Conservation (phyloP, 768 basidiomycete genomes). For the Lactarius pseudohatsudake region DNA sequence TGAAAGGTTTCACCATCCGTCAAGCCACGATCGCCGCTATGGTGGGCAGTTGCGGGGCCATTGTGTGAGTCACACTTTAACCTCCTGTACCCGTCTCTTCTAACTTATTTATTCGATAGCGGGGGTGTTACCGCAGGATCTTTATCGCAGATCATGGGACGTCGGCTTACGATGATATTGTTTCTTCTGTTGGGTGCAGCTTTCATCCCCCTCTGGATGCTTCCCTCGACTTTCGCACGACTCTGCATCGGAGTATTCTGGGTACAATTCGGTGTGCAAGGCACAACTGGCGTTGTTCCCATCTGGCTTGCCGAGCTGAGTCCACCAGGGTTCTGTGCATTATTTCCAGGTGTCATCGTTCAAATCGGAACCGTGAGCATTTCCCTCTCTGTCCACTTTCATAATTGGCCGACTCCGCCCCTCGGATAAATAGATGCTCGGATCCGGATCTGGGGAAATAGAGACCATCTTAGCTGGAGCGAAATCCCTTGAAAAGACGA, state of each 20-base stretch:
- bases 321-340: constrained; percentile 48
- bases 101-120: constrained; percentile 11
- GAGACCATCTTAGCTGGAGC: constrained; percentile 43
- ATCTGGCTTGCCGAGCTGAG: constrained; percentile 46
- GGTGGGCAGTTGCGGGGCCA: constrained; percentile 39
- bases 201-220: constrained; percentile 44
- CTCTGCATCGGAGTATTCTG: constrained; percentile 48
- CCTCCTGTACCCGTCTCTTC: not conserved
- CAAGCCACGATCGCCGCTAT: constrained; percentile 44
- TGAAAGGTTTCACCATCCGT: constrained; percentile 37
- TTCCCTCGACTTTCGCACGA: constrained; percentile 41
- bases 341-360: constrained; percentile 45
- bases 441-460: constrained; percentile 47
- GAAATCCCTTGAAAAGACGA: constrained; percentile 39
- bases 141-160: constrained; percentile 43
- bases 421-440: constrained; percentile 38
- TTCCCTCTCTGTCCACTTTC: not conserved
- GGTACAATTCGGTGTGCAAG: constrained; percentile 48
- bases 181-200: constrained; percentile 37
- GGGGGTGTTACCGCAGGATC: constrained; percentile 43
- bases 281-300: constrained; percentile 36
- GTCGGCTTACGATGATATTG: constrained; percentile 44
- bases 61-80: constrained; percentile 28
- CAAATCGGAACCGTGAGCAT: constrained; percentile 40
- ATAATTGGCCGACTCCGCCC: not conserved